Evolutionary conservation across 2,329 filamentous ascomycete genomes (phyloP), one percentile per base, ranked within the genome.

Genomic region (Tympanopsis confertula): DNA sequence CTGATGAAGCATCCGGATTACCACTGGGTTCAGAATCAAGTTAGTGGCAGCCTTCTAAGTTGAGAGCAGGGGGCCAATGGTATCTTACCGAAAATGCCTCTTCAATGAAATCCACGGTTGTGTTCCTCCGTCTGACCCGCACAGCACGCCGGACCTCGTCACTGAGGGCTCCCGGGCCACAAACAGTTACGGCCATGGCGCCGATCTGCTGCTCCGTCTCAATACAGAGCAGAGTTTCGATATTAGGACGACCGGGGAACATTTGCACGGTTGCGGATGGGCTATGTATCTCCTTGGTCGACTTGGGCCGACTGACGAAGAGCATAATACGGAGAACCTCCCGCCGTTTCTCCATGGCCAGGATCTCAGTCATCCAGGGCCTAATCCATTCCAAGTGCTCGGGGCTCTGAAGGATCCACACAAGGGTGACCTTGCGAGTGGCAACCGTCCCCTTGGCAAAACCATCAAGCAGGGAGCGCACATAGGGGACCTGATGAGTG

Each of bases 361-460:
- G 66, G 43, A 87, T 86, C 50, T 80, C 71, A 3, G 82, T 86
- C 83, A 88, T 87, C 81, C 82, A 87, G 5, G 81, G 80, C 35
- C 82, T 70, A 52, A 87, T 86, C 82, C 82, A 88, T 56, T 88
- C 82, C 20, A 88, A 68, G 54, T 87, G 82, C 61, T 87, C 83
- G 47, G 80, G 80, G 49, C 73, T 82, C 49, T 84, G 83, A 40
- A 89, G 82, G 36, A 78, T 78, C 84, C 84, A 89, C 29, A 87
- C 75, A 18, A 89, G 68, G 4, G 86, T 65, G 36, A 88, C 68
- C 53, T 78, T 82, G 44, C 80, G 74, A 1, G 80, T 76, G 1
- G 82, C 79, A 4, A 82, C 77, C 0, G 78, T 85, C 40, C 78
- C 77, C 44, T 79, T 74, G 42, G 70, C 68, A 54, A 73, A 83